phyloP scores from a whole-genome alignment of 441 rosid genomes.

The Erodium chrysanthum region DNA sequence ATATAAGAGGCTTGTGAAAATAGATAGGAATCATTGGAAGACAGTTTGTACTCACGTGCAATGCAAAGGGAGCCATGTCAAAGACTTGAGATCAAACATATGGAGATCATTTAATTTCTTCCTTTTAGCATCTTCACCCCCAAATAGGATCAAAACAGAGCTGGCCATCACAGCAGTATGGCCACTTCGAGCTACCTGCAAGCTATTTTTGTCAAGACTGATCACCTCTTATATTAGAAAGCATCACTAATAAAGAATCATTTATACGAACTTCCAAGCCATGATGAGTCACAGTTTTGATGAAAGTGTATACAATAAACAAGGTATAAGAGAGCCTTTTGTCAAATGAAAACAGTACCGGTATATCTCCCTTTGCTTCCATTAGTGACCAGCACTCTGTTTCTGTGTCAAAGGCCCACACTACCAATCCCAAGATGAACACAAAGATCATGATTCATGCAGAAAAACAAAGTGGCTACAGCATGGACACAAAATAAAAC shows the following conservation, averaged over 20 bases:
- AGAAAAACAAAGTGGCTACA: slow-evolving; percentile 10
- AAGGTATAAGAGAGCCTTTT: not conserved
- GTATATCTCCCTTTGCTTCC: slow-evolving; percentile 95
- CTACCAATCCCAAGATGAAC: slow-evolving; percentile 31
- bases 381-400: slow-evolving; percentile 84
- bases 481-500: slow-evolving; percentile 8
- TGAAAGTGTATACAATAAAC: not conserved
- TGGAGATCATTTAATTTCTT: slow-evolving; percentile 86
- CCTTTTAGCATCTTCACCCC: slow-evolving; percentile 87
- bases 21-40: not conserved
- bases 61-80: slow-evolving; percentile 90
- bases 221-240: not conserved
- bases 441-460: not conserved
- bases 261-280: not conserved
- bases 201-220: slow-evolving; percentile 6
- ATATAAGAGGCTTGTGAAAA: not conserved
- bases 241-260: not conserved
- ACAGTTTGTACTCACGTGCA: slow-evolving; percentile 59
- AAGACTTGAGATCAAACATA: slow-evolving; percentile 89
- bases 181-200: slow-evolving; percentile 82
- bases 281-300: not conserved
- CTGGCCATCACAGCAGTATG: slow-evolving; percentile 78
- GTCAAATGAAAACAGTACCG: slow-evolving; percentile 34
- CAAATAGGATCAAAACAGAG: slow-evolving; percentile 70
- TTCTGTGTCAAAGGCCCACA: slow-evolving; percentile 85